Conservation (phyloP, 768 basidiomycete species). For the Termitomyces sp. region DNA sequence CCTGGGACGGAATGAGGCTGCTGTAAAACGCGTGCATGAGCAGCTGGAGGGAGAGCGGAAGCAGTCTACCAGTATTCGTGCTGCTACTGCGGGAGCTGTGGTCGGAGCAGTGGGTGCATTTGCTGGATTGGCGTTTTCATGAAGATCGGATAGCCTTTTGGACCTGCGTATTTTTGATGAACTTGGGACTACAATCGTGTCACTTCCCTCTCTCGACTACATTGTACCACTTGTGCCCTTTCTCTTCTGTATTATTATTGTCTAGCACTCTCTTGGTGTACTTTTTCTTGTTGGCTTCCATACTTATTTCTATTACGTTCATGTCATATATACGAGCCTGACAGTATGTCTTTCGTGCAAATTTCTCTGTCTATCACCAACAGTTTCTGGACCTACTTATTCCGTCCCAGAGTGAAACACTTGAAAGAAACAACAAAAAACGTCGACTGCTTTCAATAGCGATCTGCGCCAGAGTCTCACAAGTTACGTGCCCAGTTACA, state of each 20-base stretch:
- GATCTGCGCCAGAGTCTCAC: too few relatives aligned
- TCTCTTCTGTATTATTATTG: background rate
- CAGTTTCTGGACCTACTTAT: background rate
- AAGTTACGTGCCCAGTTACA: too few relatives aligned
- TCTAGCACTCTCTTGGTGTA: background rate
- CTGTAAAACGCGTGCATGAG: conserved; percentile 34
- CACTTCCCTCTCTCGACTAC: background rate
- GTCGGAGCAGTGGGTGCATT: conserved; percentile 57
- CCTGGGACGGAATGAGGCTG: conserved; percentile 44
- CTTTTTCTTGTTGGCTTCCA: background rate
- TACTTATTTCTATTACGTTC: background rate
- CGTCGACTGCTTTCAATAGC: background rate
- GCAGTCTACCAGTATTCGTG: conserved; percentile 24
- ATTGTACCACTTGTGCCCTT: background rate
- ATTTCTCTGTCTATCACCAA: background rate
- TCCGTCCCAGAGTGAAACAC: too few relatives aligned
- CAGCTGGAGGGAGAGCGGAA: conserved; percentile 25
- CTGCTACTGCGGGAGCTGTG: conserved; percentile 51
- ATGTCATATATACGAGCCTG: background rate
- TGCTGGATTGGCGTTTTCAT: conserved; percentile 51
- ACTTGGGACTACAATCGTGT: too few relatives aligned
- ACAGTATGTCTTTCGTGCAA: background rate
- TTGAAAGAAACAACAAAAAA: too few relatives aligned
- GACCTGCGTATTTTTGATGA: background rate
- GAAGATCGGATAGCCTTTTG: background rate